Percentiles rank a stretch among this genome's conserved stretches.
phyloP scores from a whole-genome alignment of 2,329 filamentous ascomycete genomes.

The Colletotrichum tamarilloi region DNA sequence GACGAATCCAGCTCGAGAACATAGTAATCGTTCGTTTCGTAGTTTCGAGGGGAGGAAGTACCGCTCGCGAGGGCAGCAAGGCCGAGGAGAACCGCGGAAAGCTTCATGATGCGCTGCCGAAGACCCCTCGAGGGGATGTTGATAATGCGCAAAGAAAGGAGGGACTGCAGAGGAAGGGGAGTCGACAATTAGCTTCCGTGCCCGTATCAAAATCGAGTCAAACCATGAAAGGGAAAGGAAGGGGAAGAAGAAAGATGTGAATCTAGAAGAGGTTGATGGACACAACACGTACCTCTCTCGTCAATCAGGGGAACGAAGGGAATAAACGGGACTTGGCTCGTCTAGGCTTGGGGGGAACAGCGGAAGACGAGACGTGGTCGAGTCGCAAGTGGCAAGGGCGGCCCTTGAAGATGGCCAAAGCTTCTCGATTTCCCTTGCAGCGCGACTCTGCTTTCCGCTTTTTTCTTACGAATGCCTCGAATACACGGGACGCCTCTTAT shows the following conservation, averaged over 20 bases:
- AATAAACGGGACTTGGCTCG: conserved; percentile 6
- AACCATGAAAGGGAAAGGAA: background rate
- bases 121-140: conserved; percentile 28
- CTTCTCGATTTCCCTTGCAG: conserved; percentile 11
- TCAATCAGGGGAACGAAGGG: conserved; percentile 31
- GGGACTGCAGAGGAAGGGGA: conserved; percentile 1
- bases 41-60: conserved; percentile 71
- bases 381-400: conserved; percentile 34
- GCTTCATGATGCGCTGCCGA: conserved; percentile 56
- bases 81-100: conserved; percentile 62
- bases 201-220: background rate
- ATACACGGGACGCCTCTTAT: background rate
- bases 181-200: conserved; percentile 18
- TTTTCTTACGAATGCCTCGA: background rate
- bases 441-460: background rate
- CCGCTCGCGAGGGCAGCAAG: conserved; percentile 61
- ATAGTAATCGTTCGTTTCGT: conserved; percentile 90
- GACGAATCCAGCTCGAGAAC: conserved; percentile 82
- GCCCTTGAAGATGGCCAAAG: conserved; percentile 34
- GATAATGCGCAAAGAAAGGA: background rate
- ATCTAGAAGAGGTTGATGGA: background rate
- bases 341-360: conserved; percentile 13
- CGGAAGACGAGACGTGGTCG: conserved; percentile 33
- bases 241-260: background rate
- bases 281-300: conserved; percentile 18